phyloP scores from a whole-genome alignment of 2,329 filamentous ascomycete species.

The Xylariomycetidae sp. region DNA sequence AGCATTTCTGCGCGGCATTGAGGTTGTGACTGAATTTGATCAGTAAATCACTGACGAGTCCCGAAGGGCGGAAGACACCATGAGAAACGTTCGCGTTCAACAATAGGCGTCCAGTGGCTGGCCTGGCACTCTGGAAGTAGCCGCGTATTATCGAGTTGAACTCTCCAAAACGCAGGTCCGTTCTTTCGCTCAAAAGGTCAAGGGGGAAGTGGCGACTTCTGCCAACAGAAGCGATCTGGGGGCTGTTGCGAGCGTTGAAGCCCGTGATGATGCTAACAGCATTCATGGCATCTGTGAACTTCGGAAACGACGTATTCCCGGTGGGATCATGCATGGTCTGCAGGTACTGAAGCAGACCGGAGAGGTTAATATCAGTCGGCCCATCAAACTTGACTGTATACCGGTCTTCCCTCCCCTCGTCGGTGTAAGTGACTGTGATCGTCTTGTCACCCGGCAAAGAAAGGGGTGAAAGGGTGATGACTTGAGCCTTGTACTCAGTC shows the following conservation, averaged over 20 bases:
- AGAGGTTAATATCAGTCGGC: slow-evolving; percentile 32
- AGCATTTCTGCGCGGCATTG: slow-evolving; percentile 5
- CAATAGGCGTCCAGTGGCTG: slow-evolving; percentile 47
- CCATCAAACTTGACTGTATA: slow-evolving; percentile 38
- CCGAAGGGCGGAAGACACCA: slow-evolving; percentile 41
- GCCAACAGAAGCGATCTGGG: slow-evolving; percentile 36
- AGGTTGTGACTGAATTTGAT: slow-evolving; percentile 5
- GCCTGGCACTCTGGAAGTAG: slow-evolving; percentile 49
- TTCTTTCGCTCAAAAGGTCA: slow-evolving; percentile 13
- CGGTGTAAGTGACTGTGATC: slow-evolving; percentile 30
- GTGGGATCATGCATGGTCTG: slow-evolving; percentile 33
- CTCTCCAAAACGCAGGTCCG: slow-evolving; percentile 18
- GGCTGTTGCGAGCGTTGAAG: slow-evolving; percentile 32
- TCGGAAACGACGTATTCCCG: slow-evolving; percentile 37
- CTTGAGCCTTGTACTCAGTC: slow-evolving; percentile 46
- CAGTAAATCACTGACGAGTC: slow-evolving; percentile 31
- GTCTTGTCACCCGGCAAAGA: slow-evolving; percentile 28
- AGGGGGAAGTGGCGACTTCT: slow-evolving; percentile 44
- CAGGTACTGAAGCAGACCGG: slow-evolving; percentile 38
- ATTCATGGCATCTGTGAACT: slow-evolving; percentile 42
- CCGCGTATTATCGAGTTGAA: slow-evolving; percentile 41
- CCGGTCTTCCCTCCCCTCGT: slow-evolving; percentile 27
- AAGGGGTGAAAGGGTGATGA: slow-evolving; percentile 35
- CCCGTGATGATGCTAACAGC: slow-evolving; percentile 48
- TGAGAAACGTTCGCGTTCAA: slow-evolving; percentile 51